phyloP scores from a whole-genome alignment of 768 basidiomycete species.

The Tulasnella calospora region DNA sequence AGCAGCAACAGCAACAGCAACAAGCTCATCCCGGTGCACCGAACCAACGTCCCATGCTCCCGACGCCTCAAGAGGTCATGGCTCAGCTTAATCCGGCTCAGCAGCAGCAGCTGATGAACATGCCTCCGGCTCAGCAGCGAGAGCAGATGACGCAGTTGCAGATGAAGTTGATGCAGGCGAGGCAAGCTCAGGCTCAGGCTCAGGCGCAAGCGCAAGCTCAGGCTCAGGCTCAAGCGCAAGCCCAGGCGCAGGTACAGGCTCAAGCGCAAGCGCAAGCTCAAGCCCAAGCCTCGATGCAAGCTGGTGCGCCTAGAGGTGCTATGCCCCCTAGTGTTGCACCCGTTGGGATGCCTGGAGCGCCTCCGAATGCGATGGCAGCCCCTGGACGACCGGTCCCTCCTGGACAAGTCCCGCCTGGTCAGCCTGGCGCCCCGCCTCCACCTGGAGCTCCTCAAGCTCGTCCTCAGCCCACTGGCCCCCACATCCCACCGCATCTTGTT shows the following conservation, averaged over 20 bases:
- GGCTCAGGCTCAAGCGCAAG: not conserved
- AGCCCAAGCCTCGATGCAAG: not conserved
- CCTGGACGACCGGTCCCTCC: not conserved
- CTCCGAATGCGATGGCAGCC: not conserved
- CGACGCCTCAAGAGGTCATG: slow-evolving; percentile 12
- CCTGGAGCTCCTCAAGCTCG: not conserved
- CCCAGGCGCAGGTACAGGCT: slow-evolving; percentile 16
- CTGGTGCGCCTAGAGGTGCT: not conserved
- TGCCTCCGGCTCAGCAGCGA: slow-evolving; percentile 19
- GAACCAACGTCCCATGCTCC: not conserved
- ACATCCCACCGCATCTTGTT: slow-evolving; percentile 1
- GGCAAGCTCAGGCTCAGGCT: slow-evolving; percentile 25
- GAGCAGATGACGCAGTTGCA: slow-evolving; percentile 22
- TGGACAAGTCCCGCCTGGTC: not conserved
- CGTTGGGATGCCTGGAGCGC: slow-evolving; percentile 3
- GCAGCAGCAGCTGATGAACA: slow-evolving; percentile 6
- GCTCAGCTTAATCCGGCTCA: slow-evolving; percentile 16
- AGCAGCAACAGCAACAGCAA: slow-evolving; percentile 30
- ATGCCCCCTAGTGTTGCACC: not conserved
- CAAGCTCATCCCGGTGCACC: slow-evolving; percentile 18
- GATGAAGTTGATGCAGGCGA: slow-evolving; percentile 16
- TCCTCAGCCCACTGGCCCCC: not conserved
- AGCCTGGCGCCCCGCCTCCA: not conserved
- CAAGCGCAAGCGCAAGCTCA: no score
- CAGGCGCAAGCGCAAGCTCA: slow-evolving; percentile 23